These are phyloP conservation scores for Trichomonas vaginalis DNA, from an alignment of 208 protist species.

Conservation along the genomic window DNA sequence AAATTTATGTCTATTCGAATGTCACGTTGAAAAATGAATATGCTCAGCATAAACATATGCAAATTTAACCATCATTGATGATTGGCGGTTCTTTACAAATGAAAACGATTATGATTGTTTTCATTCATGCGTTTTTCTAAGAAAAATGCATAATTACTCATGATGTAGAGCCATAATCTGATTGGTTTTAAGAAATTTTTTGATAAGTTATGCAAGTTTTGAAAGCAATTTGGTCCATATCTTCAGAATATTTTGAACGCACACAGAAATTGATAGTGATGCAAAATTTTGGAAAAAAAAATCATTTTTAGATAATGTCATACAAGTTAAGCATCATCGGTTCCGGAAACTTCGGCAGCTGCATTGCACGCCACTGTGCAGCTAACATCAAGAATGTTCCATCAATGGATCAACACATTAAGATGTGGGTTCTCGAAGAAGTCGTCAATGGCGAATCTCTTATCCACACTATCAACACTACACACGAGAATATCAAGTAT, in stretches of 20 bases:
- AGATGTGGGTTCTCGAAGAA: conserved; percentile 34
- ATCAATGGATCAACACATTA: background rate
- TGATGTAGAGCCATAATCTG: no score
- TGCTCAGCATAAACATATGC: no score
- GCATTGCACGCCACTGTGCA: background rate
- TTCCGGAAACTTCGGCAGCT: background rate
- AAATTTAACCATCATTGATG: no score
- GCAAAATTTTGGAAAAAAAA: background rate
- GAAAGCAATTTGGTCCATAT: background rate
- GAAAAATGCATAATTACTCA: no score
- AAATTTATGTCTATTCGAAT: no score
- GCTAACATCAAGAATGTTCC: background rate
- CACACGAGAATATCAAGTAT: conserved; percentile 39
- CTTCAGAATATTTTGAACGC: background rate
- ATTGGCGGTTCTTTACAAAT: no score
- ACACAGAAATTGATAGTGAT: no score
- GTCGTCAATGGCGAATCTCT: conserved; percentile 31
- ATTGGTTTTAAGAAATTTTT: no score
- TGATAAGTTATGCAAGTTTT: background rate
- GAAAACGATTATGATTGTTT: no score
- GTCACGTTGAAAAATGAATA: no score
- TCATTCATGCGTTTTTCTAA: no score
- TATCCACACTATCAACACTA: conserved; percentile 32
- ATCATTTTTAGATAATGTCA: background rate
- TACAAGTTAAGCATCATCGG: background rate